These are phyloP conservation scores for Aspergillus sp. DNA, from an alignment of 2,329 filamentous ascomycete species.

Conservation along the genomic window DNA sequence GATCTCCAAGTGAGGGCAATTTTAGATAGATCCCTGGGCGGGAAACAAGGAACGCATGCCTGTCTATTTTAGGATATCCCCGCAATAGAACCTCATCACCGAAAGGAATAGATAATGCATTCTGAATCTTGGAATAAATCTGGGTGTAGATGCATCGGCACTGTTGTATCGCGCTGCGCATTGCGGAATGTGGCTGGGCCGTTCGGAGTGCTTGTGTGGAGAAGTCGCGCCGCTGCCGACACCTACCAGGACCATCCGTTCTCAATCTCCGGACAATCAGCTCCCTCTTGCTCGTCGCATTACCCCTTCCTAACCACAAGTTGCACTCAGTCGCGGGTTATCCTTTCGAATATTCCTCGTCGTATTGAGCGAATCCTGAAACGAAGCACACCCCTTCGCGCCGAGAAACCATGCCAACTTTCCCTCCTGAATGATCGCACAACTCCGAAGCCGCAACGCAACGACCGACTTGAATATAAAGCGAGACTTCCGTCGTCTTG, in stretches of 20 bases:
- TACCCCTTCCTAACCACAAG: not conserved
- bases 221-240: slow-evolving; percentile 1
- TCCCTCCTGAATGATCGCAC: slow-evolving; percentile 11
- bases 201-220: slow-evolving; percentile 5
- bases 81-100: not conserved
- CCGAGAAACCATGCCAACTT: slow-evolving; percentile 24
- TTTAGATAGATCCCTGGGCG: not conserved
- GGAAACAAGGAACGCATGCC: too few relatives aligned
- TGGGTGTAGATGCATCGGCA: not conserved
- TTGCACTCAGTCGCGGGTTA: not conserved
- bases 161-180: not conserved
- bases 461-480: not conserved
- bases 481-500: not conserved
- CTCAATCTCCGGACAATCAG: not conserved
- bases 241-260: not conserved
- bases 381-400: not conserved
- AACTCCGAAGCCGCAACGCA: slow-evolving; percentile 18
- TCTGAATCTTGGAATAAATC: not conserved
- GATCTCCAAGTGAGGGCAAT: slow-evolving; percentile 44
- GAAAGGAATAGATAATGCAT: not conserved
- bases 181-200: slow-evolving; percentile 16
- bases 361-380: not conserved
- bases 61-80: not conserved
- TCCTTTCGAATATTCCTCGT: too few relatives aligned
- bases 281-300: slow-evolving; percentile 4